Percentiles rank a stretch among this genome's conserved stretches.
phyloP scores from a whole-genome alignment of 345 rosid species.

The Euclidium syriacum region DNA sequence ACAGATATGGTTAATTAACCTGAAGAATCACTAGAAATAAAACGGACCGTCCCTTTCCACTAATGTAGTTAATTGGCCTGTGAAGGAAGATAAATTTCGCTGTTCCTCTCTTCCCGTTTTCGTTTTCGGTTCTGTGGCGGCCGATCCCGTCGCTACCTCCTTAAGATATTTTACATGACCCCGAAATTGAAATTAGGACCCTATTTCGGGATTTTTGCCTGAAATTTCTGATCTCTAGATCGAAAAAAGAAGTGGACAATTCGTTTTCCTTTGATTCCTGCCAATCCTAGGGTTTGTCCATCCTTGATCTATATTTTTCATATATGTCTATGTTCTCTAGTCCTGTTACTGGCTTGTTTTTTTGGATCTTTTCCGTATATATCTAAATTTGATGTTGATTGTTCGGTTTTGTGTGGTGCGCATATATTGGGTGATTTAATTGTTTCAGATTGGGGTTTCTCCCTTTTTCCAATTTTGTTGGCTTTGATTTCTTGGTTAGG shows the following conservation, averaged over 20 bases:
- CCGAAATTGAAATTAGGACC: background rate
- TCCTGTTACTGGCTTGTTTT: background rate
- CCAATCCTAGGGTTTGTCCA: slow-evolving; percentile 16
- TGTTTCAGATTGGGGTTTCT: background rate
- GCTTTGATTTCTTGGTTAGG: background rate
- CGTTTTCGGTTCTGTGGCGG: slow-evolving; percentile 4
- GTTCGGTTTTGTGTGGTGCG: slow-evolving; percentile 7
- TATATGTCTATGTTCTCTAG: background rate
- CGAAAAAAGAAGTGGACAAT: background rate
- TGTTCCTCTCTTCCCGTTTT: slow-evolving; percentile 5
- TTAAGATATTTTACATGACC: background rate
- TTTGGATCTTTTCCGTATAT: background rate
- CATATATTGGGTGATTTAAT: background rate
- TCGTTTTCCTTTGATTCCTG: slow-evolving; percentile 13
- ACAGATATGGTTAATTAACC: background rate
- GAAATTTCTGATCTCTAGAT: background rate
- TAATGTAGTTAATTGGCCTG: background rate
- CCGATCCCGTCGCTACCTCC: slow-evolving; percentile 18
- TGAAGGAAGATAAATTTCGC: background rate
- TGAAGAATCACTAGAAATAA: background rate
- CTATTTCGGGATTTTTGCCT: background rate
- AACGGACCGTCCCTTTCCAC: slow-evolving; percentile 16
- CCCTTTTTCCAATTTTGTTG: background rate
- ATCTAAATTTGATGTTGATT: slow-evolving; percentile 3
- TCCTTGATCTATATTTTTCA: slow-evolving; percentile 13